These are phyloP conservation scores for Colletotrichum cuscutae DNA, from an alignment of 2,329 filamentous ascomycete species.

Conservation along the genomic window DNA sequence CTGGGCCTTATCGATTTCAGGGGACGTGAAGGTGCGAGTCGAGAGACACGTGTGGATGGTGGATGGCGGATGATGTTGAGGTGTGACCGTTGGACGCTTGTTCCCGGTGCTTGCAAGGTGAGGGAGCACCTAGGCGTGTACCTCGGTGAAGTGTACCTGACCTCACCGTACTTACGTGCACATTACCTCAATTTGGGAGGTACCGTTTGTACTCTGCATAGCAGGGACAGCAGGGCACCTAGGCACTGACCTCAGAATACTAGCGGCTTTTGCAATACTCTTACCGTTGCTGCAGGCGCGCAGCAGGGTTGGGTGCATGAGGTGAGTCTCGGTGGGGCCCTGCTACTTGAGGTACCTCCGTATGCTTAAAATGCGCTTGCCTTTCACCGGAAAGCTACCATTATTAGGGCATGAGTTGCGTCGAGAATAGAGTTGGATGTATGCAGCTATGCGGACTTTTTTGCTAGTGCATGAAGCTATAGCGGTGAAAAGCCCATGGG, in stretches of 20 bases:
- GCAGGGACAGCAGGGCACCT: neutral
- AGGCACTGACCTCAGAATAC: neutral
- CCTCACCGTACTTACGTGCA: neutral
- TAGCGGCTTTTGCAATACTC: neutral
- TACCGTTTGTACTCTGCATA: neutral
- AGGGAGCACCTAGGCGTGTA: neutral
- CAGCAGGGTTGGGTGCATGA: neutral
- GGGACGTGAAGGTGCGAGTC: neutral
- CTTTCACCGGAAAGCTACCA: too few species aligned
- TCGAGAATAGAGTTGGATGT: too few species aligned
- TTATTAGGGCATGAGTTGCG: neutral
- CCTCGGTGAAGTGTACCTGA: neutral
- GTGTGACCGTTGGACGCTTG: neutral
- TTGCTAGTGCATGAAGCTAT: neutral
- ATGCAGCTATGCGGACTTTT: neutral
- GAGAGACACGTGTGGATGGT: neutral
- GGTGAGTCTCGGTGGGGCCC: neutral
- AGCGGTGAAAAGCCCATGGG: neutral
- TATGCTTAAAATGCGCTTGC: neutral
- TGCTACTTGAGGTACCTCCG: neutral
- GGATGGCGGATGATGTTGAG: constrained; percentile 3
- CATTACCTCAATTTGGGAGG: neutral
- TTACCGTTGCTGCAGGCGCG: neutral
- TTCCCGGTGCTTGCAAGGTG: neutral
- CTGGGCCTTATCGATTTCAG: constrained; percentile 4